Evolutionary conservation across 495 filamentous ascomycete genomes (phyloP).

Genomic region (Neurospora tetrasperma): DNA sequence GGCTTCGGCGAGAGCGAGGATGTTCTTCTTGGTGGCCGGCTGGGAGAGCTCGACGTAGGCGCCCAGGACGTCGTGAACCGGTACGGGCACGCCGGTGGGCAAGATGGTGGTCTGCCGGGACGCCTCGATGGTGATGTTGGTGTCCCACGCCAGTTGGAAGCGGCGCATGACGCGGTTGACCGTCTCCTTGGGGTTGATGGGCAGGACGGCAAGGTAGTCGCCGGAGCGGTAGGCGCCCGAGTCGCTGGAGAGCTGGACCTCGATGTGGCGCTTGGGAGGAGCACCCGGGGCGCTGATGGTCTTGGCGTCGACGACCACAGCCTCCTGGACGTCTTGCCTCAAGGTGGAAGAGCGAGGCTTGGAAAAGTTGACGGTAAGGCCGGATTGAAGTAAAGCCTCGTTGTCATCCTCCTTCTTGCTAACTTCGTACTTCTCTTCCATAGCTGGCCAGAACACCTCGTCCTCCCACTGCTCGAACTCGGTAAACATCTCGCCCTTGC

Average conservation of each 20-base stretch:
- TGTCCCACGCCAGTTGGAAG: constrained; percentile 52
- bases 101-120: constrained; percentile 44
- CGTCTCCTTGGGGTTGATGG: constrained; percentile 51
- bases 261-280: constrained; percentile 53
- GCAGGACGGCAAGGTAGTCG: constrained; percentile 67
- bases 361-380: constrained; percentile 48
- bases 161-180: constrained; percentile 43
- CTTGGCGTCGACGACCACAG: constrained; percentile 43
- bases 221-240: constrained; percentile 55
- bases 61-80: constrained; percentile 50
- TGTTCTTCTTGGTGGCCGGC: constrained; percentile 51
- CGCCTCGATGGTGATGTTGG: constrained; percentile 36
- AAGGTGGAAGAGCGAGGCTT: constrained; percentile 49
- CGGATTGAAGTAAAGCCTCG: constrained; percentile 10
- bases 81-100: constrained; percentile 48
- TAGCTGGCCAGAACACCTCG: constrained; percentile 52
- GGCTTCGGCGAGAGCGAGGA: constrained; percentile 35
- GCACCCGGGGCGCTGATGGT: constrained; percentile 45
- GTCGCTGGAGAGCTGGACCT: constrained; percentile 53
- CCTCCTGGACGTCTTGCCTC: constrained; percentile 56
- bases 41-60: constrained; percentile 65
- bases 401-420: constrained; percentile 9
- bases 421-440: constrained; percentile 38
- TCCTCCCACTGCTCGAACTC: constrained; percentile 68
- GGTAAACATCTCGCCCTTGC: constrained; percentile 53